phyloP scores from a whole-genome alignment of 352 stramenopile species.

The Phytopythium delawarense region DNA sequence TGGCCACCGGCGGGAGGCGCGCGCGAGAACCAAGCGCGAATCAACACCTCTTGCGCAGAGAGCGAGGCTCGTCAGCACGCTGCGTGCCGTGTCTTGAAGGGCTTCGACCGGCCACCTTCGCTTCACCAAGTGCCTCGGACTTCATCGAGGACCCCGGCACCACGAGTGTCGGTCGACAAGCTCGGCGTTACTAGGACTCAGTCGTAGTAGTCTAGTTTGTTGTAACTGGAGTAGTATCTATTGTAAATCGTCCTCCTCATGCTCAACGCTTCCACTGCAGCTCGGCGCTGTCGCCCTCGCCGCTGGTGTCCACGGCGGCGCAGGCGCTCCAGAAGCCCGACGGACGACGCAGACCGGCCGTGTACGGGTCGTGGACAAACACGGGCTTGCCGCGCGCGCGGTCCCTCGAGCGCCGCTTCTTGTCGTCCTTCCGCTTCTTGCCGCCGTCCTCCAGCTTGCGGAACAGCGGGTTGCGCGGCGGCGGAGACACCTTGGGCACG shows the following conservation, averaged over 20 bases:
- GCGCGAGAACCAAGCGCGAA: no score
- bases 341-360: conserved; percentile 24
- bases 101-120: no score
- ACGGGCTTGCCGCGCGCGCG: conserved; percentile 28
- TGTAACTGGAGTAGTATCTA: neutral
- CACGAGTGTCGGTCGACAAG: no score
- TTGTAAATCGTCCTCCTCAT: neutral
- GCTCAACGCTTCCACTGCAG: neutral
- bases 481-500: conserved; percentile 54
- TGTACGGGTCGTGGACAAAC: conserved; percentile 59
- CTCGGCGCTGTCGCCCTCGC: neutral
- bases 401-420: conserved; percentile 45
- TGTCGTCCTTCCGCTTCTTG: conserved; percentile 44
- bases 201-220: no score
- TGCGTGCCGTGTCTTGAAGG: no score
- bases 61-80: no score
- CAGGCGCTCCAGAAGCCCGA: conserved; percentile 19
- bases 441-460: conserved; percentile 51
- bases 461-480: conserved; percentile 63
- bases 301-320: neutral
- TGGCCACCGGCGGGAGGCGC: no score
- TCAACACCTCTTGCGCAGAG: no score
- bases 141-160: no score
- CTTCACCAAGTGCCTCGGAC: no score
- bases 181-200: no score